Base-by-base conservation (phyloP, 495 filamentous ascomycete genomes). In the Xanthoparmelia taractica region DNA sequence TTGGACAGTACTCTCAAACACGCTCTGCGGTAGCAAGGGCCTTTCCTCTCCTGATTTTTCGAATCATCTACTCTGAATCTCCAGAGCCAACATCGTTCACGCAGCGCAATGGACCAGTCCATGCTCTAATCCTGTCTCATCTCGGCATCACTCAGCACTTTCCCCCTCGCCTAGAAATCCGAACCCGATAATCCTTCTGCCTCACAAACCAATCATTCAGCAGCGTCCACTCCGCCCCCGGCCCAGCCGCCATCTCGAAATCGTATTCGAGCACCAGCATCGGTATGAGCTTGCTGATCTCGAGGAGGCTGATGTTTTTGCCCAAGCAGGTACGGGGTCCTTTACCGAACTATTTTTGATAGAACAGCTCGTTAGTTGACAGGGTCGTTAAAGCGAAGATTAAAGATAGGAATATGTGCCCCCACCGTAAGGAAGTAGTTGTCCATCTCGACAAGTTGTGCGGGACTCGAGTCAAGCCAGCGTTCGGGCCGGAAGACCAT, bases 201-300 rank as follows among this genome's bases (percentile, higher is more conserved):
- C 75, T 77, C 7, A 78, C 76, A 65, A 83, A 83, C 80, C 79
- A 82, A 63, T 73, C 73, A 41, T 78, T 78, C 57, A 68, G 57
- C 31, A 79, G 74, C 0, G 58, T 64, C 79, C 76, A 80, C 2
- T 74, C 69, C 45, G 56, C 65, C 0, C 59, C 68, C 27, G 69
- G 67, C 2, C 40, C 40, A 20, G 69, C 62, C 27, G 72, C 60
- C 6, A 75, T 65, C 12, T 61, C 59, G 41, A 81, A 72, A 10
- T 80, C 75, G 65, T 78, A 82, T 2, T 73, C 67, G 13, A 75
- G 69, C 29, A 82, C 65, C 17, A 82, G 61, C 8, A 75, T 71
- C 0, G 81, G 79, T 23, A 81, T 75, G 47, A 82, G 45, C 60
- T 80, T 81, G 0, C 72, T 75, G 65, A 82, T 78, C 62, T 79